Evolutionary conservation across 1,139 yeast species (phyloP), one percentile per base, ranked within the genome.

Genomic region (Debaryomyces singareniensis): DNA sequence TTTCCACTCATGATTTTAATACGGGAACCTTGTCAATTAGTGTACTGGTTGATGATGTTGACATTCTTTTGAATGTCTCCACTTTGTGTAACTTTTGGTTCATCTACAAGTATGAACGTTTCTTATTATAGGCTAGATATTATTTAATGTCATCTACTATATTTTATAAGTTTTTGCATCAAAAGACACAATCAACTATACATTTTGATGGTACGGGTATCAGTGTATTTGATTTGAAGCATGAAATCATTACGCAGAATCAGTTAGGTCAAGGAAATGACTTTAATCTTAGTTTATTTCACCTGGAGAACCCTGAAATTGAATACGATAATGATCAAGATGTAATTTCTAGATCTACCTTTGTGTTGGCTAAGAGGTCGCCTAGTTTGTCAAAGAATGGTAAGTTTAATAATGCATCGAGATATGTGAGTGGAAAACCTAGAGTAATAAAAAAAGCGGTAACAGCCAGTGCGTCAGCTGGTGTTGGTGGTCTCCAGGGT

Each of bases 141-240:
- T 11, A 18, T 11, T 20, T 23, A 3, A 91, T 91, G 97, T 81
- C 95, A 12, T 85, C 95, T 14, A 85, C 89, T 7, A 83, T 91
- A 16, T 91, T 86, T 53, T 91, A 91, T 53, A 73, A 78, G 53
- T 91, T 91, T 57, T 65, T 78, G 39, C 93, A 95, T 26, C 96
- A 89, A 53, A 82, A 78, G 53, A 78, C 75, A 31, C 79, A 84
- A 28, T 76, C 85, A 1, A 75, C 94, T 27, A 76, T 91, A 27
- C 74, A 81, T 31, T 93, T 91, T 52, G 98, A 93, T 55, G 98
- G 98, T 16, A 89, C 97, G 0, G 96, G 97, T 20, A 77, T 93
- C 32, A 84, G 95, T 7, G 95, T 89, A 9, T 91, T 89, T 60
- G 98, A 91, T 51, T 64, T 91, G 39, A 93, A 93, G 57, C 76